Evolutionary conservation across 371 early-diverging fungal species (phyloP), one percentile per base, ranked within the genome.

Genomic region (Mucor sp.): DNA sequence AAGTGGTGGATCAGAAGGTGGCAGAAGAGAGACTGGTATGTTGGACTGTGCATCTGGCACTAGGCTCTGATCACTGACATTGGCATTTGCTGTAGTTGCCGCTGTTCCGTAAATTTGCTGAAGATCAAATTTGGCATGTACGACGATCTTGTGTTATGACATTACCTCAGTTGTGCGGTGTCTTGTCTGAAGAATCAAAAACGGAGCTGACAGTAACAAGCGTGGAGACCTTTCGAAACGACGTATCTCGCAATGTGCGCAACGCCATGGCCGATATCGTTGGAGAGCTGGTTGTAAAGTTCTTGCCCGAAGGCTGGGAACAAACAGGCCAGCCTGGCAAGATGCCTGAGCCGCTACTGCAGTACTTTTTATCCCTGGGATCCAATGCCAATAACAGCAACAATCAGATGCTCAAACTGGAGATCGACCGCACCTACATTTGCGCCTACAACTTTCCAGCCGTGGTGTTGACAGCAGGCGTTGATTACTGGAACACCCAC

Each of bases 361-460:
- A 78, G 1, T 84, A 78, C 55, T 84, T 84, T 66, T 62, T 84
- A 9, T 78, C 82, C 0, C 53, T 84, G 3, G 80, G 81, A 0
- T 62, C 77, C 6, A 81, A 59, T 59, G 72, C 63, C 7, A 74
- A 67, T 55, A 66, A 62, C 19, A 77, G 70, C 47, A 61, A 50
- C 27, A 65, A 50, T 9, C 78, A 80, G 47, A 68, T 81, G 69
- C 72, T 76, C 53, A 84, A 78, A 37, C 47, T 80, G 32, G 87
- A 88, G 33, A 77, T 85, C 0, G 88, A 88, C 68, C 83, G 87
- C 27, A 80, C 87, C 0, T 77, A 78, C 21, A 82, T 85, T 56
- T 88, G 88, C 56, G 88, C 88, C 7, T 88, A 83, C 63, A 88
- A 84, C 33, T 88, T 88, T 60, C 88, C 88, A 23, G 88, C 85